Base-by-base conservation (phyloP, 2,329 filamentous ascomycete genomes). In the Xylaria sp. region DNA sequence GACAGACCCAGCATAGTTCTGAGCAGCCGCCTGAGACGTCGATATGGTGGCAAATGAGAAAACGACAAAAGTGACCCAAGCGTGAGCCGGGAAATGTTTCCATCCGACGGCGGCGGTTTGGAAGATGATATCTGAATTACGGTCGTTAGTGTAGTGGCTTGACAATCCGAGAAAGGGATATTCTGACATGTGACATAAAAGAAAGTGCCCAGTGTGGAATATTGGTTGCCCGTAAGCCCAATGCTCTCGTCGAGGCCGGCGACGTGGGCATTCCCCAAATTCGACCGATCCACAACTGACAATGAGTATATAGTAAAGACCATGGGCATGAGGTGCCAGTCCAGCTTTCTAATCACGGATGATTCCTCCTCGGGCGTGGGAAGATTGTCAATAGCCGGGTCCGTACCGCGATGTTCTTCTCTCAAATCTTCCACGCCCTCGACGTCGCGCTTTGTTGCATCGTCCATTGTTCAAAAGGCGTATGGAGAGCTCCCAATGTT, bases 21-120 rank as follows among this genome's bases (percentile, higher is more conserved):
- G 68, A 12, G 75, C 72, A 5, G 80, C 81, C 0, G 81, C 81
- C 3, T 82, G 77, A 3, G 81, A 81, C 72, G 82, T 79, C 2
- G 81, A 82, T n/a, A 80, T 75, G 10, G 79, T 77, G 3, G 81
- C 81, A 80, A 81, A 84, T 5, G 79, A 78, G 12, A 82, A 66
- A 72, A 83, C 81, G 23, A 83, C 74, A 57, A 81, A 80, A 0
- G 80, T 78, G 39, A 83, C 79, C 80, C 81, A 83, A 59, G 77
- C 78, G 67, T 78, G 68, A 8, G 73, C 69, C 7, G 66, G 71
- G 36, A 71, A 72, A 15, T 65, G 64, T 45, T 70, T 73, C 71
- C 71, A 75, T 39, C 67, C 71, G 2, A 63, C 65, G 1, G 64
- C 65, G 3, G 66, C 67, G 32, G 56, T 46, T 46, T 72, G 69